These are phyloP conservation scores for Catharanthus roseus DNA, from an alignment of 257 asterid genomes.

Conservation along the genomic window DNA sequence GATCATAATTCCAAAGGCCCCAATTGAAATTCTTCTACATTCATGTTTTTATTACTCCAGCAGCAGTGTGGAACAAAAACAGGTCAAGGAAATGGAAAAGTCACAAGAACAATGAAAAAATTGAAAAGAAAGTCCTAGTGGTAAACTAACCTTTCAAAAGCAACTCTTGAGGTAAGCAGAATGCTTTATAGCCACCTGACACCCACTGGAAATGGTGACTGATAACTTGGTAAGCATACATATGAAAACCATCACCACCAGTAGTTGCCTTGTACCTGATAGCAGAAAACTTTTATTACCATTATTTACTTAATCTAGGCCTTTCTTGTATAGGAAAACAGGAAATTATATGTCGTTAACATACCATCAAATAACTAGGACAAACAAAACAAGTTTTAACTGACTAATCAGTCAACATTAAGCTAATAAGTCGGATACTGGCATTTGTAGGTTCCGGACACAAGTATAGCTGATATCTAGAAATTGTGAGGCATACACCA, in stretches of 20 bases:
- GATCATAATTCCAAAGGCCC: not conserved
- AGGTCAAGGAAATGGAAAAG: not conserved
- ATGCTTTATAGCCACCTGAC: not conserved
- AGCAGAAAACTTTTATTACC: constrained; percentile 3
- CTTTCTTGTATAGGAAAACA: not conserved
- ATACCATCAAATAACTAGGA: not conserved
- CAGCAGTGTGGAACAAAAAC: not conserved
- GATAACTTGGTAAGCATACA: not conserved
- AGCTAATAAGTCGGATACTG: not conserved
- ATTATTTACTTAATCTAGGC: constrained; percentile 3
- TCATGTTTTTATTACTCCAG: not conserved
- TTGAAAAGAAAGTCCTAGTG: too few species aligned
- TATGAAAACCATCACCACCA: not conserved
- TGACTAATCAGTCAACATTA: not conserved
- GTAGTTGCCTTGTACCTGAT: not conserved
- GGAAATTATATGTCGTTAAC: not conserved
- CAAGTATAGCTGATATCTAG: not conserved
- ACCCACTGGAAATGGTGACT: not conserved
- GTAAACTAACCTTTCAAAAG: not conserved
- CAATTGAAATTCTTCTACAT: not conserved
- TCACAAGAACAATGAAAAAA: not conserved
- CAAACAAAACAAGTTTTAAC: not conserved
- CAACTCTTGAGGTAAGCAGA: constrained; percentile 1
- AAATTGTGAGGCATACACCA: not conserved
- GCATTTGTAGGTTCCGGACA: not conserved